Evolutionary conservation across 73 alveolate species (phyloP), one percentile per base, ranked within the genome.

Genomic region (Paraurostyla sp.): DNA sequence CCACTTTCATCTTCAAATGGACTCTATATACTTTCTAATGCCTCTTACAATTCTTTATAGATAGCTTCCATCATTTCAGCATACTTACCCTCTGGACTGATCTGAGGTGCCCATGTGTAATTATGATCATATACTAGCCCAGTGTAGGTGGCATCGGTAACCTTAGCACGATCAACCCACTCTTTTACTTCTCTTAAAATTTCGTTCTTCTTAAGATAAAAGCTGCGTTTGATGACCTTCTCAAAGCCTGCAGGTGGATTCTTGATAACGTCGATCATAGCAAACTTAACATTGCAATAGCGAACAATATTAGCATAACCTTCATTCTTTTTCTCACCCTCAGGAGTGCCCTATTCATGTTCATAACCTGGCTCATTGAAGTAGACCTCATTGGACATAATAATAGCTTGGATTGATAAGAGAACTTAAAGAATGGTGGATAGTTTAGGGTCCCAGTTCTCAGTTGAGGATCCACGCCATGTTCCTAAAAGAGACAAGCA

Each of bases 301-400:
- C 98, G 94, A n/a, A 97, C 98, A 25, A 96, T 94, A 83, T 97
- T 96, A 38, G 98, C 87, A 91, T 97, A 97, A 0, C 98, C 99
- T 86, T 97, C 98, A 80, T 97, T 97, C 83, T 94, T 92, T 0
- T 92, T 91, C 81, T 96, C 99, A 35, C 99, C 99, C 27, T 82
- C 94, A 29, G 98, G 85, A 11, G 98, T 92, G 32, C 99, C 99
- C 90, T 94, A 93, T 81, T 96, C 98, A 63, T 97, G 96, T 81
- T 97, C 99, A 89, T 97, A 97, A 9, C 99, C 98, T 57, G 99
- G 99, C 89, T 97, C 99, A 92, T 97, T 97, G 87, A 92, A 97
- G 93, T 95, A 93, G 20, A 97, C 99, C 82, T 96, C 96, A 78
- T 97, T 98, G 75, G 98, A 87, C 99, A 97, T 97, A 46, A 97